A percentile compares a stretch with the other conserved stretches of the same genome.
These are phyloP conservation scores for Aspergillus sp. DNA, from an alignment of 2,329 filamentous ascomycete genomes.

Conservation along the genomic window DNA sequence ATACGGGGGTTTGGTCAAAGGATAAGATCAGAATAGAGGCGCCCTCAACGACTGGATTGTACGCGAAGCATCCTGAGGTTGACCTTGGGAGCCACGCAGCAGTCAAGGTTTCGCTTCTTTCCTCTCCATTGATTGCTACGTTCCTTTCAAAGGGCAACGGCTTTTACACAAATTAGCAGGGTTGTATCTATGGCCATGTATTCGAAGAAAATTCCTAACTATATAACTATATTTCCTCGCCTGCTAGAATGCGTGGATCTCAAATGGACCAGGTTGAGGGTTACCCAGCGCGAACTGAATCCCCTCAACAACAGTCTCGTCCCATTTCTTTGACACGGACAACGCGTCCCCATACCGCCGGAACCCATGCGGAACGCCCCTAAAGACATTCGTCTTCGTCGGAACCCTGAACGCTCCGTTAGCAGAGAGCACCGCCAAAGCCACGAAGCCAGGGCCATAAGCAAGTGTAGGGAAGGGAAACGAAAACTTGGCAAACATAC, in stretches of 20 bases:
- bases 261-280: slow-evolving; percentile 20
- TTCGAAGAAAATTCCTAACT: too few species aligned
- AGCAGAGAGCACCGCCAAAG: not conserved
- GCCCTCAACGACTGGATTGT: too few species aligned
- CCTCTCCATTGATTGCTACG: too few species aligned
- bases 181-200: too few species aligned
- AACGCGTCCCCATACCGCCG: slow-evolving; percentile 35
- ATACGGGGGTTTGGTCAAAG: too few species aligned
- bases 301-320: slow-evolving; percentile 34
- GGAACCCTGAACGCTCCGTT: slow-evolving; percentile 46
- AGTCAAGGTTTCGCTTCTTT: too few species aligned
- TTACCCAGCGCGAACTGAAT: slow-evolving; percentile 35
- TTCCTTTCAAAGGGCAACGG: too few species aligned
- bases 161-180: too few species aligned
- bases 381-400: slow-evolving; percentile 55
- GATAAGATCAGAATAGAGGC: too few species aligned
- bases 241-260: slow-evolving; percentile 10
- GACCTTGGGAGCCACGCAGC: too few species aligned
- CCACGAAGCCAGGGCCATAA: not conserved
- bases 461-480: not conserved
- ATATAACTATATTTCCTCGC: too few species aligned
- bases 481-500: slow-evolving; percentile 30
- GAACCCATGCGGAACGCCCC: slow-evolving; percentile 60
- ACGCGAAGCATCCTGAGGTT: too few species aligned
- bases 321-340: slow-evolving; percentile 35